Evolutionary conservation across 371 early-diverging fungal genomes (phyloP), one percentile per base, ranked within the genome.

Genomic region (Mucor circinelloides): DNA sequence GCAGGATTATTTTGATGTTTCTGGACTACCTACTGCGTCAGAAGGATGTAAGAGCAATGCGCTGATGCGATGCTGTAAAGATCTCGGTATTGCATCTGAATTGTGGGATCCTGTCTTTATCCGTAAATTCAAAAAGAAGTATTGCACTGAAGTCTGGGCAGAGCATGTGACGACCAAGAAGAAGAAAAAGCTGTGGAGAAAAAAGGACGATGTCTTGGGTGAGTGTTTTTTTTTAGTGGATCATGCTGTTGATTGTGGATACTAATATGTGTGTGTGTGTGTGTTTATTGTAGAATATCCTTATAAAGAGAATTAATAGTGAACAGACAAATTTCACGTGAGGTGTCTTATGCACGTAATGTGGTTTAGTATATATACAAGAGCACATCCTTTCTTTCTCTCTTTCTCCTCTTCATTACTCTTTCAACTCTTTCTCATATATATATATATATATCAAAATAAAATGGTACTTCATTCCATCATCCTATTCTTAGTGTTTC

Each of bases 41-140:
- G 98, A 98, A 82, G 97, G 96, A 5, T 90, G 91, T 73, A 97
- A 95, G 75, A 92, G 92, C 54, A 98, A 97, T 73, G 98, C 99
- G 8, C 79, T 98, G 67, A 94, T 97, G 90, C 87, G 98, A 40
- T 97, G 97, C 80, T 98, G 98, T 84, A 98, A 98, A 76, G 99
- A 98, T 81, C 78, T 98, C 52, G 98, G 98, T 34, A 83, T 96
- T 56, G 95, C 96, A 9, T 91, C 90, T 36, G 98, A 98, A 75
- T 80, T 98, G 66, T 97, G 98, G 99, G 98, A 98, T 70, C 98
- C 98, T 17, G 75, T 78, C 0, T 97, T 94, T 69, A 90, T 97
- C 55, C 84, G 92, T 30, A 85, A 90, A 66, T 97, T 89, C 79
- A 97, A 94, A 84, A 86, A 83, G 61, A 77, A 89, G 68, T 80